Conservation (phyloP, 345 rosid species). For the Schrenkiella parvula region DNA sequence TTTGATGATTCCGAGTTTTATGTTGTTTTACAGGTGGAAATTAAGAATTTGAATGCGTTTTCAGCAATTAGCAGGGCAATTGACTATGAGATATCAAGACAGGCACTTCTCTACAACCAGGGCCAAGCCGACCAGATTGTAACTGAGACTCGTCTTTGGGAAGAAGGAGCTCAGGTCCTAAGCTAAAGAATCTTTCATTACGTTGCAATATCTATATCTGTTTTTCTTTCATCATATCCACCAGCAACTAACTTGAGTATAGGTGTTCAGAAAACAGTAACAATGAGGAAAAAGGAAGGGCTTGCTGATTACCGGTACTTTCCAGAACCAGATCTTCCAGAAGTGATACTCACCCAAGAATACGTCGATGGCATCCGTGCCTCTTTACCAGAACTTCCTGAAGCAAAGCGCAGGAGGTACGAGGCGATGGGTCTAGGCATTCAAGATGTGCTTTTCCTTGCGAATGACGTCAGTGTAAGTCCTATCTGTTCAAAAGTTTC, state of each 20-base stretch:
- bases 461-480: conserved; percentile 73
- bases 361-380: conserved; percentile 49
- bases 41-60: conserved; percentile 90
- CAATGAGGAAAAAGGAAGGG: conserved; percentile 98
- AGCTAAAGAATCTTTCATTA: conserved; percentile 3
- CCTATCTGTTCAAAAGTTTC: neutral
- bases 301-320: conserved; percentile 89
- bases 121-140: conserved; percentile 68
- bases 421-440: conserved; percentile 84
- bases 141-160: conserved; percentile 97
- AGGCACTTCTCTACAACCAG: conserved; percentile 59
- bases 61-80: conserved; percentile 82
- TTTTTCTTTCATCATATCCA: neutral
- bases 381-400: conserved; percentile 91
- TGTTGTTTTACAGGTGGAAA: conserved; percentile 64
- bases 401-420: conserved; percentile 74
- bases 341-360: conserved; percentile 61
- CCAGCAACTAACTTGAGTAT: conserved; percentile 7
- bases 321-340: conserved; percentile 95
- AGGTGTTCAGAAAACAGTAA: conserved; percentile 69
- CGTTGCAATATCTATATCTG: neutral
- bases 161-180: conserved; percentile 83
- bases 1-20: neutral
- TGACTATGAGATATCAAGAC: conserved; percentile 87
- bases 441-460: conserved; percentile 96